Percentiles rank a stretch among this genome's conserved stretches.
These are phyloP conservation scores for Backusella westeae DNA, from an alignment of 192 early-diverging fungal genomes.

Conservation along the genomic window DNA sequence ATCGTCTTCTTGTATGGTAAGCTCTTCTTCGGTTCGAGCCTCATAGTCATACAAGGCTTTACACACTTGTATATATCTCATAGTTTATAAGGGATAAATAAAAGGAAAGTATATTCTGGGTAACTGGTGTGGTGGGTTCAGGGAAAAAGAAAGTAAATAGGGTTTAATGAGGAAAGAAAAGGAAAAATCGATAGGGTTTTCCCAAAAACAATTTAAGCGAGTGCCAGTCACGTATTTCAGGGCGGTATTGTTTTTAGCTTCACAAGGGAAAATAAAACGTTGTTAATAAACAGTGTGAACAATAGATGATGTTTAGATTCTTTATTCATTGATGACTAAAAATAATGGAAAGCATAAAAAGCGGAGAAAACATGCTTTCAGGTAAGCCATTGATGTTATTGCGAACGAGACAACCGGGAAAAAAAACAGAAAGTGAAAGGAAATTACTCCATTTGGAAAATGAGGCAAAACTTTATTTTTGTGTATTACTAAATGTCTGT, in stretches of 20 bases:
- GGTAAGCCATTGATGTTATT: too few relatives aligned
- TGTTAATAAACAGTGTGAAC: too few relatives aligned
- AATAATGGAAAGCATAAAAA: too few relatives aligned
- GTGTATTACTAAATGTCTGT: too few relatives aligned
- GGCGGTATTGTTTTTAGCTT: neutral
- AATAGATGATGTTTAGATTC: too few relatives aligned
- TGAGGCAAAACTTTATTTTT: too few relatives aligned
- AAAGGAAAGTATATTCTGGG: constrained; percentile 3
- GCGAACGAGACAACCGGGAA: too few relatives aligned
- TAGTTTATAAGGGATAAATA: neutral
- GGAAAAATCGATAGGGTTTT: neutral
- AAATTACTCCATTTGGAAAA: too few relatives aligned
- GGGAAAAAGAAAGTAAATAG: constrained; percentile 1
- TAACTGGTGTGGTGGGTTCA: neutral
- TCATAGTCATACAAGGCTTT: constrained; percentile 90
- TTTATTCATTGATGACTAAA: too few relatives aligned
- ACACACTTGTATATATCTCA: constrained; percentile 55
- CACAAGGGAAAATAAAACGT: too few relatives aligned
- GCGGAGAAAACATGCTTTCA: too few relatives aligned
- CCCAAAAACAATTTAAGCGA: neutral
- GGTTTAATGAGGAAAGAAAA: constrained; percentile 5
- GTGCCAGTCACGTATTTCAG: neutral
- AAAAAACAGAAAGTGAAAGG: too few relatives aligned
- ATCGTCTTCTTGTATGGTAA: constrained; percentile 84
- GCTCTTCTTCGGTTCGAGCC: constrained; percentile 80